Conservation (phyloP, 257 asterid genomes). For the Solanum pimpinellifolium region DNA sequence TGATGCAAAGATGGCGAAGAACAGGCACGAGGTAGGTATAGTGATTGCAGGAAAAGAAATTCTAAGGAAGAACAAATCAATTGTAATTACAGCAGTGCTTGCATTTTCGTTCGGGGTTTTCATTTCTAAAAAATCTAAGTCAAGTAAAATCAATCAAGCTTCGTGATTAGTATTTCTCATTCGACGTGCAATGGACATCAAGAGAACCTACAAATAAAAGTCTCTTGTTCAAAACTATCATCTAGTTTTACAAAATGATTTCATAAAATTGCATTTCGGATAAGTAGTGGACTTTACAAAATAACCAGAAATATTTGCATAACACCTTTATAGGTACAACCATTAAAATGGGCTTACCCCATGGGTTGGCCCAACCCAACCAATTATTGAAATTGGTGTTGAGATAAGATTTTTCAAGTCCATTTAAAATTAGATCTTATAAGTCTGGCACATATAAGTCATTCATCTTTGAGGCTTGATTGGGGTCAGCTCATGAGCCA, state of each 20-base stretch:
- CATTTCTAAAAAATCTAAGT: constrained; percentile 8
- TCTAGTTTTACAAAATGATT: background rate
- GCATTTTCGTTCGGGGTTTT: constrained; percentile 24
- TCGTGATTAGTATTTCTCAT: background rate
- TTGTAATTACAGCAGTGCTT: constrained; percentile 14
- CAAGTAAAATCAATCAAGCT: background rate
- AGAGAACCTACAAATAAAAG: background rate
- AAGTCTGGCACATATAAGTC: too few species aligned
- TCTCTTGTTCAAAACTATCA: background rate
- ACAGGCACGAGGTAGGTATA: background rate
- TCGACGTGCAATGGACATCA: background rate
- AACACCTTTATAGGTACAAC: background rate
- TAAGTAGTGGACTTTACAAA: background rate
- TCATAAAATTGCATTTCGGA: background rate
- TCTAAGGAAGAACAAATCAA: constrained; percentile 9
- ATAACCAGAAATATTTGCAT: background rate
- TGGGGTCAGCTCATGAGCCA: too few species aligned
- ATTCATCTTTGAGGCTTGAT: too few species aligned
- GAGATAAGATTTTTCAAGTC: too few species aligned
- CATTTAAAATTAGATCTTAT: too few species aligned
- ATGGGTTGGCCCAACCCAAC: too few species aligned
- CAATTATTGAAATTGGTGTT: too few species aligned
- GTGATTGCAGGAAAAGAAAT: background rate
- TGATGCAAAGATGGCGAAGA: background rate
- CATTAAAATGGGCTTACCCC: too few species aligned